Conservation (phyloP, 176 grass and related monocot genomes). For the Olyra latifolia region DNA sequence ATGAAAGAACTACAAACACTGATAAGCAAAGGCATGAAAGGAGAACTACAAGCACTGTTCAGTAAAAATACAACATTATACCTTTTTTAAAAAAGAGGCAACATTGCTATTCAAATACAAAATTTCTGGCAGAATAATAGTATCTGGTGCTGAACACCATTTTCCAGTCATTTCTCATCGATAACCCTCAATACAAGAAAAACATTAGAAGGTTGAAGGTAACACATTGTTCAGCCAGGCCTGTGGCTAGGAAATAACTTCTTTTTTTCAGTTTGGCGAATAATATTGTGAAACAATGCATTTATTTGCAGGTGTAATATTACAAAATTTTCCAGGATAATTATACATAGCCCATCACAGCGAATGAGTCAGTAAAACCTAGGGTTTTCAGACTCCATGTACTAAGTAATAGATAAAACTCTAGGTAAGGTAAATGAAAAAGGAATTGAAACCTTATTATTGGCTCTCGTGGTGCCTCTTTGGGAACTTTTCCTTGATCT, state of each 20-base stretch:
- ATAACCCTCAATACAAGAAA: background rate
- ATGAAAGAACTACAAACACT: background rate
- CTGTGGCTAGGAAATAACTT: background rate
- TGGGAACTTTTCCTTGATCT: constrained; percentile 48
- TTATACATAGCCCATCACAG: background rate
- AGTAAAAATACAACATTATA: no score
- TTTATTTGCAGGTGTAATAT: background rate
- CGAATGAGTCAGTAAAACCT: background rate
- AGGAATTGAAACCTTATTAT: constrained; percentile 64
- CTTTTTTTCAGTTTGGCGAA: background rate
- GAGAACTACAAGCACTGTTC: no score
- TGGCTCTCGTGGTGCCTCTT: constrained; percentile 58
- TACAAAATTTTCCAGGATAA: background rate
- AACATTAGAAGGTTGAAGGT: background rate
- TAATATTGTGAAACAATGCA: background rate
- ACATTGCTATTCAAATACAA: background rate
- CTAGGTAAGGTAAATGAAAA: constrained; percentile 23
- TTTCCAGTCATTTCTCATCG: background rate
- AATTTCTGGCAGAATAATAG: background rate
- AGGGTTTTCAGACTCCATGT: constrained; percentile 8
- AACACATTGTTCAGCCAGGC: background rate
- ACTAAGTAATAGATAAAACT: background rate
- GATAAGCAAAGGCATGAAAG: background rate
- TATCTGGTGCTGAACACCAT: constrained; percentile 7
- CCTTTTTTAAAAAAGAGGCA: no score